A percentile compares a stretch with the other conserved stretches of the same genome.
Conservation (phyloP, 192 early-diverging fungal species). For the Lobosporangium transversale region DNA sequence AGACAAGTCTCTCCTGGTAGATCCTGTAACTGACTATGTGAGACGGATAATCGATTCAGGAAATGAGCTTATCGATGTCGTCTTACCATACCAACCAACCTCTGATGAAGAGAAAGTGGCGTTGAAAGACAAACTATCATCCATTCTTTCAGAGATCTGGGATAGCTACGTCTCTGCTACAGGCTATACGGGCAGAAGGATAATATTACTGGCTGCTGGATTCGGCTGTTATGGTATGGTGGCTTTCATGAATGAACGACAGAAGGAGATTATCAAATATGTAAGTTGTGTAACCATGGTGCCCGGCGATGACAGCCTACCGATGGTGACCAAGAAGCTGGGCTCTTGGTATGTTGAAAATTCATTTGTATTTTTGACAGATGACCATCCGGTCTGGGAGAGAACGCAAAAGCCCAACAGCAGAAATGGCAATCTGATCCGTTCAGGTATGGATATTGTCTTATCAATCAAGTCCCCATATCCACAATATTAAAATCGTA, state of each 20-base stretch:
- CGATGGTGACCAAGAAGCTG: slow-evolving; percentile 46
- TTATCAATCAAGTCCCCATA: background rate
- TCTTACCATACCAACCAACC: slow-evolving; percentile 36
- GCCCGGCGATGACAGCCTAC: slow-evolving; percentile 36
- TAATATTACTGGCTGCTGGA: slow-evolving; percentile 51
- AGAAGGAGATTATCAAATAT: slow-evolving; percentile 37
- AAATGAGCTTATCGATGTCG: slow-evolving; percentile 36
- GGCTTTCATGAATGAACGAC: slow-evolving; percentile 49
- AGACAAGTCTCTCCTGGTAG: slow-evolving; percentile 38
- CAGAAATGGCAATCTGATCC: slow-evolving; percentile 37
- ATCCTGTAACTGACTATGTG: slow-evolving; percentile 31
- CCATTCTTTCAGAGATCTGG: slow-evolving; percentile 47
- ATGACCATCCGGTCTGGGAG: slow-evolving; percentile 43
- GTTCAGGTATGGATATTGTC: slow-evolving; percentile 26
- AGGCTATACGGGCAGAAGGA: slow-evolving; percentile 18
- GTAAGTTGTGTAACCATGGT: slow-evolving; percentile 45
- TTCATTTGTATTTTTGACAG: slow-evolving; percentile 37
- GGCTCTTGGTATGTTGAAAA: slow-evolving; percentile 43
- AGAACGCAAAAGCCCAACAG: slow-evolving; percentile 37
- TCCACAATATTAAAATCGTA: background rate
- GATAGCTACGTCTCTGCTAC: slow-evolving; percentile 38
- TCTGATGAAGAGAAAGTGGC: slow-evolving; percentile 40
- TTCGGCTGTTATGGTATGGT: slow-evolving; percentile 52
- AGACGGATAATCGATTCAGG: slow-evolving; percentile 26
- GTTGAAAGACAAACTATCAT: slow-evolving; percentile 27